Conservation (phyloP, 2,329 filamentous ascomycete species). For the Acarospora socialis region DNA sequence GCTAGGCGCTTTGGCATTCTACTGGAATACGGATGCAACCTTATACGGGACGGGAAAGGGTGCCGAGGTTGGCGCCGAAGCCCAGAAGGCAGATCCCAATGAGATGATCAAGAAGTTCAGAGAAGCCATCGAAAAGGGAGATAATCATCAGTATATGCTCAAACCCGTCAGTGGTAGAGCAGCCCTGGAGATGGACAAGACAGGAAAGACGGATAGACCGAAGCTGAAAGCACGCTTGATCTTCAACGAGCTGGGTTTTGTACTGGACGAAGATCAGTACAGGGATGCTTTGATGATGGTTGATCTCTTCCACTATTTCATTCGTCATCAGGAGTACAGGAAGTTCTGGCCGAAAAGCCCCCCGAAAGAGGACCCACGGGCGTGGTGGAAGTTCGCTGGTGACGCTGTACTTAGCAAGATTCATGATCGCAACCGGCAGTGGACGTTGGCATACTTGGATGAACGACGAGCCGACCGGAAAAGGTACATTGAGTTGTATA, state of each 20-base stretch:
- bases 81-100: conserved; percentile 52
- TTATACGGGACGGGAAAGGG: conserved; percentile 73
- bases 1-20: conserved; percentile 76
- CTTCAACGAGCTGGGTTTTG: conserved; percentile 94
- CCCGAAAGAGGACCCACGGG: conserved; percentile 78
- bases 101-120: conserved; percentile 67
- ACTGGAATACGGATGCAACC: conserved; percentile 92
- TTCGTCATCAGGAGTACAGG: conserved; percentile 94
- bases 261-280: conserved; percentile 96
- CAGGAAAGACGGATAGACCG: conserved; percentile 60
- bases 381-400: conserved; percentile 86
- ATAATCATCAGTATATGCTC: conserved; percentile 83
- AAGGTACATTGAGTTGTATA: conserved; percentile 87
- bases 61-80: conserved; percentile 41
- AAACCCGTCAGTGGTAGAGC: conserved; percentile 92
- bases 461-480: conserved; percentile 82
- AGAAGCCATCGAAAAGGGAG: conserved; percentile 61
- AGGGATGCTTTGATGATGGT: conserved; percentile 96
- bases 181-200: conserved; percentile 90
- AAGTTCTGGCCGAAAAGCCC: conserved; percentile 72
- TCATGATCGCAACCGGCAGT: conserved; percentile 79
- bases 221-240: conserved; percentile 82
- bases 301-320: conserved; percentile 96
- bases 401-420: conserved; percentile 85
- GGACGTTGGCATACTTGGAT: conserved; percentile 93